Percentiles rank a stretch among this genome's conserved stretches.
These are phyloP conservation scores for Cystoisospora suis DNA, from an alignment of 169 alveolate species.

Conservation along the genomic window DNA sequence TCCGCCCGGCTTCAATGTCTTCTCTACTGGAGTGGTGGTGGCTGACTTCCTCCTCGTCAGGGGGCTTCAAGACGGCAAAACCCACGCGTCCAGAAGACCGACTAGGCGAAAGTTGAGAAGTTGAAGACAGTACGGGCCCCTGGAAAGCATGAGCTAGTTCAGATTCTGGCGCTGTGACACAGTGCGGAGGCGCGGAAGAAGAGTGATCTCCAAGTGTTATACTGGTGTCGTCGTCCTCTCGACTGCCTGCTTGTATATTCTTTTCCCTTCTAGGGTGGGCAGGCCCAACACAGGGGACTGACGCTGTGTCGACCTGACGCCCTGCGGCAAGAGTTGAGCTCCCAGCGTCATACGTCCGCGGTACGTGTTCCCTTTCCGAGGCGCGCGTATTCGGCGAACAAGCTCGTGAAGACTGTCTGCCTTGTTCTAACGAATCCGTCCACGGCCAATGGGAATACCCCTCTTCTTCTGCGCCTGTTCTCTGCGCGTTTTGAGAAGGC, in stretches of 20 bases:
- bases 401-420: no score
- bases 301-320: no score
- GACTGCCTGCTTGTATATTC: neutral
- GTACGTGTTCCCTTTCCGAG: no score
- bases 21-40: neutral
- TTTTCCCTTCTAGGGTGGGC: neutral
- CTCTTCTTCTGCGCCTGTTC: no score
- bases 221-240: neutral
- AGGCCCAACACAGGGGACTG: neutral
- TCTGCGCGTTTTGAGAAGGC: no score
- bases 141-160: neutral
- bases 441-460: no score
- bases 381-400: no score
- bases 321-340: no score
- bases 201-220: neutral
- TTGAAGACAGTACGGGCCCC: neutral
- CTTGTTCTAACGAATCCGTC: no score
- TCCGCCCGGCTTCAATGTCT: neutral
- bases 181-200: neutral
- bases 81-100: neutral
- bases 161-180: neutral
- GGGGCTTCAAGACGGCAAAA: neutral
- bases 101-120: neutral
- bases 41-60: neutral
- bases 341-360: no score